A percentile compares a stretch with the other conserved stretches of the same genome.
Conservation (phyloP, 1,139 yeast species). For the Debaryomyces fabryi region DNA sequence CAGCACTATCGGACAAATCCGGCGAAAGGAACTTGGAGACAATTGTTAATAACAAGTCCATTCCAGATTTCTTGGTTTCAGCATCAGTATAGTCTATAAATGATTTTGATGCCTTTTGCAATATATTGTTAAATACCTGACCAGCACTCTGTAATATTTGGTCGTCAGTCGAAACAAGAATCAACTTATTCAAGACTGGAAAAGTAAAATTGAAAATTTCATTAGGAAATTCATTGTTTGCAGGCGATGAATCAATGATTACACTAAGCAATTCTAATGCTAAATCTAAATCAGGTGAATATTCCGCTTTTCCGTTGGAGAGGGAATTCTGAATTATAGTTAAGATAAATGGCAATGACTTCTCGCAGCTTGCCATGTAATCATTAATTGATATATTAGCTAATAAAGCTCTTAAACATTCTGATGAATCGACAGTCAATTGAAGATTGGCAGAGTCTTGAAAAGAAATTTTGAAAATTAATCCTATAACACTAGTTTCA, state of each 20-base stretch:
- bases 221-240: conserved; percentile 40
- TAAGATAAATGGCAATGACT: conserved; percentile 55
- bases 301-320: conserved; percentile 32
- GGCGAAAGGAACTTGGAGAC: conserved; percentile 76
- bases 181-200: conserved; percentile 53
- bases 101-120: conserved; percentile 52
- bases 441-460: conserved; percentile 79
- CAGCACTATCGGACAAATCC: conserved; percentile 74
- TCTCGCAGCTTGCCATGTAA: conserved; percentile 52
- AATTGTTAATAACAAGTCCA: conserved; percentile 57
- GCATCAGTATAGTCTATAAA: conserved; percentile 44
- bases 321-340: conserved; percentile 32
- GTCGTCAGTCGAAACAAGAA: conserved; percentile 67
- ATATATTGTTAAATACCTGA: conserved; percentile 66
- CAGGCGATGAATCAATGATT: conserved; percentile 50
- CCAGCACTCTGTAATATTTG: conserved; percentile 80
- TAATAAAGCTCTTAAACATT: conserved; percentile 61
- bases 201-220: conserved; percentile 53
- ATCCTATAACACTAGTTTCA: conserved; percentile 40
- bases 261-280: conserved; percentile 67
- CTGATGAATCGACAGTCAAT: conserved; percentile 63
- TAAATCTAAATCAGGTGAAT: conserved; percentile 62
- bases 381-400: conserved; percentile 45
- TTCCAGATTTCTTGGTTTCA: conserved; percentile 48
- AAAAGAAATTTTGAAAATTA: conserved; percentile 66